Evolutionary conservation across 495 filamentous ascomycete species (phyloP).

Genomic region (Neurospora hispaniola): DNA sequence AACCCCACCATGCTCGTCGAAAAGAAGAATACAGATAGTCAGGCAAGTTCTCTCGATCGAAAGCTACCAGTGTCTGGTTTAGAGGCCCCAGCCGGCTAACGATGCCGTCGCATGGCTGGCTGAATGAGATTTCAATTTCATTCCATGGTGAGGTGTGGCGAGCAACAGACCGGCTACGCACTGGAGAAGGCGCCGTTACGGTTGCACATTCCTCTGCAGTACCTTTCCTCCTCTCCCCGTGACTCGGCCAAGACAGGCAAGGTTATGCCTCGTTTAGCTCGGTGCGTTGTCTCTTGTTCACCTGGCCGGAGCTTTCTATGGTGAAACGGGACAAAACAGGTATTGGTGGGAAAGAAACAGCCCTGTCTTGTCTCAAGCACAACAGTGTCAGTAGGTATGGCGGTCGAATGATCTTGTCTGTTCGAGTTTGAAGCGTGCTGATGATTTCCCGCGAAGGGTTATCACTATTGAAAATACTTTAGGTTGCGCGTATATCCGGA

Average conservation of each 20-base stretch:
- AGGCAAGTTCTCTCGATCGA: not conserved
- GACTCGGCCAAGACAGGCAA: not conserved
- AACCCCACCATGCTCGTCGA: not conserved
- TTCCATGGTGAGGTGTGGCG: not conserved
- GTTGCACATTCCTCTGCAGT: not conserved
- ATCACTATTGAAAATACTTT: not conserved
- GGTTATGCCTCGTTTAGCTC: not conserved
- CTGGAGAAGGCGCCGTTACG: not conserved
- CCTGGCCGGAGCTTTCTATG: not conserved
- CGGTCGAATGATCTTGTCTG: not conserved
- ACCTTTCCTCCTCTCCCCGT: not conserved
- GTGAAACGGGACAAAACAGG: not conserved
- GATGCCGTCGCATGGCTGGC: not conserved
- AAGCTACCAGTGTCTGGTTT: not conserved
- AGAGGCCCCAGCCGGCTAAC: not conserved
- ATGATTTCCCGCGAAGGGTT: not conserved
- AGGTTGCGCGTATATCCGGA: not conserved
- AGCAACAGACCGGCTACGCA: not conserved
- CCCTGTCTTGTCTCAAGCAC: not conserved
- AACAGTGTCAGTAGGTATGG: not conserved
- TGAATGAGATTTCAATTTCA: not conserved
- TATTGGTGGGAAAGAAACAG: not conserved
- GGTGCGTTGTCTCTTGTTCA: not conserved
- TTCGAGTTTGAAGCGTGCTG: not conserved
- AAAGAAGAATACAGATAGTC: not conserved